These are phyloP conservation scores for Sporothrix protearum DNA, from an alignment of 2,329 filamentous ascomycete genomes.

Conservation along the genomic window DNA sequence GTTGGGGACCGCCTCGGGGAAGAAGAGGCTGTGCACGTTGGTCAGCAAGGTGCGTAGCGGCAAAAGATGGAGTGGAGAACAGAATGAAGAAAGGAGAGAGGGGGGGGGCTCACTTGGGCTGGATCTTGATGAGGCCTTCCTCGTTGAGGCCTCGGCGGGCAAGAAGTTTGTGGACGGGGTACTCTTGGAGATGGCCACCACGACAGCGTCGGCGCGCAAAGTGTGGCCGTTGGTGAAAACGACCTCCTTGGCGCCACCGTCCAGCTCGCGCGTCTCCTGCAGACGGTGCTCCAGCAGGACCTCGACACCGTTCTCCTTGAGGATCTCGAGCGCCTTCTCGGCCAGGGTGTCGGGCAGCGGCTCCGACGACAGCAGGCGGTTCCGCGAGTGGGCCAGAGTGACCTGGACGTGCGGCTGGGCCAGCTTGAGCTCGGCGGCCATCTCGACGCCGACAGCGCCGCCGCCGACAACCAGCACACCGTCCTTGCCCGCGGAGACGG, in stretches of 20 bases:
- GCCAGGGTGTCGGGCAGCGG: conserved; percentile 67
- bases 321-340: conserved; percentile 54
- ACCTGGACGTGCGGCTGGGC: conserved; percentile 62
- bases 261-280: conserved; percentile 43
- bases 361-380: conserved; percentile 68
- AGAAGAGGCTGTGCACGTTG: conserved; percentile 47
- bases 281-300: conserved; percentile 61
- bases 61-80: conserved; percentile 16
- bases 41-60: too few relatives aligned
- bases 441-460: conserved; percentile 76
- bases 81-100: conserved; percentile 9
- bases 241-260: conserved; percentile 46
- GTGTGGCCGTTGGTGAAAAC: conserved; percentile 58
- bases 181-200: conserved; percentile 65
- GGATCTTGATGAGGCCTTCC: conserved; percentile 64
- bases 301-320: conserved; percentile 61
- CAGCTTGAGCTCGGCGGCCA: conserved; percentile 73
- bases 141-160: conserved; percentile 56
- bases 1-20: conserved; percentile 54
- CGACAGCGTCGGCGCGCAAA: conserved; percentile 60
- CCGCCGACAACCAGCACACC: conserved; percentile 73
- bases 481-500: conserved; percentile 49
- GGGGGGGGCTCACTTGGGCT: conserved; percentile 43
- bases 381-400: conserved; percentile 70
- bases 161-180: conserved; percentile 62